These are phyloP conservation scores for Xylaria sp. DNA, from an alignment of 2,329 filamentous ascomycete species.

Conservation along the genomic window DNA sequence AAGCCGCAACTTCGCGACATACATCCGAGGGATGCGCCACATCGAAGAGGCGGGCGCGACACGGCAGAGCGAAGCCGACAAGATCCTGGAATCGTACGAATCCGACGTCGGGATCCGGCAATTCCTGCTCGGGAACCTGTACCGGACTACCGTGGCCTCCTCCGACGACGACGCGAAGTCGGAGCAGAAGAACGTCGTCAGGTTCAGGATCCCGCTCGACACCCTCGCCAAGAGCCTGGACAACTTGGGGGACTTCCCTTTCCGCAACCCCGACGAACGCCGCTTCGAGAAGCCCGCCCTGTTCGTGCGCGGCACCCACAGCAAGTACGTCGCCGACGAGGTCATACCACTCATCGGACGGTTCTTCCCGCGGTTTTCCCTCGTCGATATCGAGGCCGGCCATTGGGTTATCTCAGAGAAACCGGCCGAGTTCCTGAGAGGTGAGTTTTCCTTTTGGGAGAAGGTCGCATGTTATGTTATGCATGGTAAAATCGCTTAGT, in stretches of 20 bases:
- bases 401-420: constrained; percentile 94
- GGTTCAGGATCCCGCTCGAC: constrained; percentile 82
- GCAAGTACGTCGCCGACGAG: constrained; percentile 84
- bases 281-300: constrained; percentile 82
- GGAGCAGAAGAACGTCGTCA: constrained; percentile 45
- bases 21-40: constrained; percentile 84
- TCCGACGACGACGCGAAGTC: too few species aligned
- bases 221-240: constrained; percentile 74
- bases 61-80: constrained; percentile 80
- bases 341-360: constrained; percentile 79
- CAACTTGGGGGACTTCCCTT: constrained; percentile 89
- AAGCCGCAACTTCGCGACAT: constrained; percentile 78
- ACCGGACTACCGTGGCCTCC: constrained; percentile 57
- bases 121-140: constrained; percentile 89
- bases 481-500: not conserved
- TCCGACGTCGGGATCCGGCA: constrained; percentile 81
- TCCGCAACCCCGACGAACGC: constrained; percentile 72
- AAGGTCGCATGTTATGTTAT: not conserved
- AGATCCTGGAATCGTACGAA: constrained; percentile 80
- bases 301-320: constrained; percentile 81
- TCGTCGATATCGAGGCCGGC: constrained; percentile 79
- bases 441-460: constrained; percentile 56
- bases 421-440: constrained; percentile 78
- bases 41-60: constrained; percentile 76
- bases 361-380: constrained; percentile 81